These are phyloP conservation scores for Tetrastigma voinierianum DNA, from an alignment of 164 flowering plant genomes.

Conservation along the genomic window DNA sequence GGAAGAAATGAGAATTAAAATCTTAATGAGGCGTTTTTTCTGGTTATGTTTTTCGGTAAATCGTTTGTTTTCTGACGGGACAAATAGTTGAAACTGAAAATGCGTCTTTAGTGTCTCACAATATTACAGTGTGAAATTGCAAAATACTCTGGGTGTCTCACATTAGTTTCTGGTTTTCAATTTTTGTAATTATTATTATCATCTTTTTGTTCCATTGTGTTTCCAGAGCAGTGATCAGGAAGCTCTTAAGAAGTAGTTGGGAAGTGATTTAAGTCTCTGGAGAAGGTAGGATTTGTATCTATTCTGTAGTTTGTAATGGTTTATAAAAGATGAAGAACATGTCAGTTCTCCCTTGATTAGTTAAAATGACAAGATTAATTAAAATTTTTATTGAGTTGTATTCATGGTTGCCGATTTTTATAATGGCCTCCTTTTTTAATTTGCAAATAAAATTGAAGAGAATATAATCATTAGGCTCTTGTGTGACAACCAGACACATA, in stretches of 20 bases:
- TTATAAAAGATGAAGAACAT: too few relatives aligned
- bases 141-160: background rate
- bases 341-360: too few relatives aligned
- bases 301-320: background rate
- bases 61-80: background rate
- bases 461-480: too few relatives aligned
- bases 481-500: too few relatives aligned
- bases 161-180: background rate
- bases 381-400: too few relatives aligned
- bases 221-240: conserved; percentile 60
- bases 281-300: conserved; percentile 15
- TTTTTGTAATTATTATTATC: background rate
- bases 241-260: conserved; percentile 35
- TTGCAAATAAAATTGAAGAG: too few relatives aligned
- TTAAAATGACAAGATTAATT: too few relatives aligned
- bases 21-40: background rate
- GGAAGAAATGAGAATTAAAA: background rate
- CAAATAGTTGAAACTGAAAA: too few relatives aligned
- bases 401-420: too few relatives aligned
- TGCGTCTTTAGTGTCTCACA: too few relatives aligned
- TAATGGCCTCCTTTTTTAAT: too few relatives aligned
- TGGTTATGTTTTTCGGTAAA: background rate
- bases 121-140: too few relatives aligned
- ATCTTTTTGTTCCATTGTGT: conserved; percentile 1
- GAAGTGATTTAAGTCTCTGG: conserved; percentile 5